Evolutionary conservation across 179 eudicot genomes (phyloP).

Genomic region (Beta macrorhiza): DNA sequence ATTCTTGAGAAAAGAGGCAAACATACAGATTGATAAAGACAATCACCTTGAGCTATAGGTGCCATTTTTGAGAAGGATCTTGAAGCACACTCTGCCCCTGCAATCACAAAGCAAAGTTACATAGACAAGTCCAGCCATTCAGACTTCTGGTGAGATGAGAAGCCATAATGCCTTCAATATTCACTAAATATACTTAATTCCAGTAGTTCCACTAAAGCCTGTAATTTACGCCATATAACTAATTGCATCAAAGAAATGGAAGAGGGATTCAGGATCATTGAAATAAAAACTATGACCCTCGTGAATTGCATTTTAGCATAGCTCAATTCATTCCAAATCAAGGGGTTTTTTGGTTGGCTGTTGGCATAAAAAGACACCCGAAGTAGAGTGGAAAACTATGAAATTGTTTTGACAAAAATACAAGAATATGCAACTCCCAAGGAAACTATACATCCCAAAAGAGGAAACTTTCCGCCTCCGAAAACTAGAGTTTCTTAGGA

Average conservation of each 20-base stretch:
- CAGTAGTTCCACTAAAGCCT: background rate
- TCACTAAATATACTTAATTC: background rate
- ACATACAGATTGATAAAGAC: background rate
- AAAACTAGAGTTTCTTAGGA: no score
- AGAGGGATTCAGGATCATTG: background rate
- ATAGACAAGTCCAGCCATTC: background rate
- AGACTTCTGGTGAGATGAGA: background rate
- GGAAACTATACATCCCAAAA: background rate
- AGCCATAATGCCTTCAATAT: background rate
- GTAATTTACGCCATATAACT: background rate
- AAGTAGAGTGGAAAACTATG: background rate
- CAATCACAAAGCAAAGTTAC: background rate
- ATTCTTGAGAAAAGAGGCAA: background rate
- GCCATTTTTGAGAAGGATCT: constrained; percentile 22
- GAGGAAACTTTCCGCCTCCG: no score
- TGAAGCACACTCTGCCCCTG: constrained; percentile 18
- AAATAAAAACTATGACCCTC: background rate
- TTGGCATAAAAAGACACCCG: background rate
- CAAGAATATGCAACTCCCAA: no score
- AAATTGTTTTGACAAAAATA: no score
- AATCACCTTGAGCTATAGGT: constrained; percentile 26
- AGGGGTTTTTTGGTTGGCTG: no score
- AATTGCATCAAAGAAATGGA: background rate
- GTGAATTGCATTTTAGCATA: background rate
- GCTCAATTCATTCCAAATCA: background rate